A percentile compares a stretch with the other conserved stretches of the same genome.
These are phyloP conservation scores for Xylariaceae sp. DNA, from an alignment of 2,329 filamentous ascomycete species.

Conservation along the genomic window DNA sequence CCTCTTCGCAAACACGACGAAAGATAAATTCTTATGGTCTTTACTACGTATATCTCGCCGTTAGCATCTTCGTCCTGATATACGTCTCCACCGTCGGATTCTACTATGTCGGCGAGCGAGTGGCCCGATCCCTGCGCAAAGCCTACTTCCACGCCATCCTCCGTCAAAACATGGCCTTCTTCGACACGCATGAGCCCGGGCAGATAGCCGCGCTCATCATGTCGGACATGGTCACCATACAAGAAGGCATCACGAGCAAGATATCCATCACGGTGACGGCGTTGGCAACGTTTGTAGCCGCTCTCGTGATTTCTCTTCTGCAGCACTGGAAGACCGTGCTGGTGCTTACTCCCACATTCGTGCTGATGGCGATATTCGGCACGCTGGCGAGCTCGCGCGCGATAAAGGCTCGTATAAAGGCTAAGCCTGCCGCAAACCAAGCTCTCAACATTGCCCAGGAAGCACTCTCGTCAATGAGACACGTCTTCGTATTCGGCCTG, in stretches of 20 bases:
- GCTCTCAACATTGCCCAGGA: slow-evolving; percentile 49
- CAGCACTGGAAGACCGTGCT: slow-evolving; percentile 53
- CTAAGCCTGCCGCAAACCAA: background rate
- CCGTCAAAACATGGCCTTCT: slow-evolving; percentile 28
- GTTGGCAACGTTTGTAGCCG: slow-evolving; percentile 42
- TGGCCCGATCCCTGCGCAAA: slow-evolving; percentile 15
- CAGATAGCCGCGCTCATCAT: slow-evolving; percentile 22
- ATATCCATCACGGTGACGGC: slow-evolving; percentile 51
- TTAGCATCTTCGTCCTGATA: slow-evolving; percentile 17
- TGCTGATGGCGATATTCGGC: slow-evolving; percentile 39
- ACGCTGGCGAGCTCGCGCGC: background rate
- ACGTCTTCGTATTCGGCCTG: slow-evolving; percentile 12
- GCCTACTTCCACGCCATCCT: slow-evolving; percentile 22
- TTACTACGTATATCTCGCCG: slow-evolving; percentile 22
- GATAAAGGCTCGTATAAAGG: background rate
- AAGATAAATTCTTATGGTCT: background rate
- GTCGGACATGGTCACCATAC: slow-evolving; percentile 51
- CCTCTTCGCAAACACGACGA: background rate
- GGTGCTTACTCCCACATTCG: slow-evolving; percentile 46
- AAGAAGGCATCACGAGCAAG: slow-evolving; percentile 57
- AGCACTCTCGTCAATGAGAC: background rate
- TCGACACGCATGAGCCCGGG: slow-evolving; percentile 24
- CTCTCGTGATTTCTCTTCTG: slow-evolving; percentile 48
- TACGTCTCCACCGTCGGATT: slow-evolving; percentile 22
- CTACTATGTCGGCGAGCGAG: slow-evolving; percentile 21